phyloP scores from a whole-genome alignment of 1,139 yeast genomes.

The Pichia sp. region DNA sequence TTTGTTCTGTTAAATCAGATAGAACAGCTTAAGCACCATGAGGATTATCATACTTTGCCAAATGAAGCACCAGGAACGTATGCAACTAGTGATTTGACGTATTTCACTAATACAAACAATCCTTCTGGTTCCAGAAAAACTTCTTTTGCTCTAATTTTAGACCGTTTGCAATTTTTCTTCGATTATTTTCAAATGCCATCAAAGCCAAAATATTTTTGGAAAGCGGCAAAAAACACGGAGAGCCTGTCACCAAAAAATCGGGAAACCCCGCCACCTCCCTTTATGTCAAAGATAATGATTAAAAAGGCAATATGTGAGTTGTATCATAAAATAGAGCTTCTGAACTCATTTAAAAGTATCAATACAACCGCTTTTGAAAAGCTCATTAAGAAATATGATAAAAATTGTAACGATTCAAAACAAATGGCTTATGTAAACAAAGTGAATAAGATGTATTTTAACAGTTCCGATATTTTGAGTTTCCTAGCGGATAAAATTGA shows the following conservation, averaged over 20 bases:
- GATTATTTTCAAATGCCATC: conserved; percentile 9
- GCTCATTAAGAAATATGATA: conserved; percentile 84
- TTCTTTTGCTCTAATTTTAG: no score
- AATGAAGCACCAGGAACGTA: no score
- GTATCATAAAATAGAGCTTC: conserved; percentile 69
- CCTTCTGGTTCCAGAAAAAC: no score
- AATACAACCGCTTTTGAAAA: conserved; percentile 87
- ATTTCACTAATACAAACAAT: no score
- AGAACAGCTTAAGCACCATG: conserved; percentile 42
- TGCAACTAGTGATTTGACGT: no score
- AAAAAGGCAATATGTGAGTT: conserved; percentile 73
- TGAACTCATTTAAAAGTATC: conserved; percentile 65
- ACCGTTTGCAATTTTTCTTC: conserved; percentile 7
- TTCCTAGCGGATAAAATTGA: conserved; percentile 55
- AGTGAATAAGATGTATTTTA: conserved; percentile 47
- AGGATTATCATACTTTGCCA: neutral
- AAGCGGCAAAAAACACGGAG: neutral
- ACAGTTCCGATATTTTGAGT: conserved; percentile 60
- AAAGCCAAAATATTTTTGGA: conserved; percentile 8
- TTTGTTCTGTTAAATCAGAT: conserved; percentile 59
- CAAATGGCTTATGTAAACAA: conserved; percentile 51
- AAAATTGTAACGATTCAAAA: conserved; percentile 44
- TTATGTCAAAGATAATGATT: conserved; percentile 64
- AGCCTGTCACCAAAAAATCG: no score
- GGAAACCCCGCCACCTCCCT: conserved; percentile 35